These are phyloP conservation scores for Rhodotorula babjevae DNA, from an alignment of 768 basidiomycete species.

Conservation along the genomic window DNA sequence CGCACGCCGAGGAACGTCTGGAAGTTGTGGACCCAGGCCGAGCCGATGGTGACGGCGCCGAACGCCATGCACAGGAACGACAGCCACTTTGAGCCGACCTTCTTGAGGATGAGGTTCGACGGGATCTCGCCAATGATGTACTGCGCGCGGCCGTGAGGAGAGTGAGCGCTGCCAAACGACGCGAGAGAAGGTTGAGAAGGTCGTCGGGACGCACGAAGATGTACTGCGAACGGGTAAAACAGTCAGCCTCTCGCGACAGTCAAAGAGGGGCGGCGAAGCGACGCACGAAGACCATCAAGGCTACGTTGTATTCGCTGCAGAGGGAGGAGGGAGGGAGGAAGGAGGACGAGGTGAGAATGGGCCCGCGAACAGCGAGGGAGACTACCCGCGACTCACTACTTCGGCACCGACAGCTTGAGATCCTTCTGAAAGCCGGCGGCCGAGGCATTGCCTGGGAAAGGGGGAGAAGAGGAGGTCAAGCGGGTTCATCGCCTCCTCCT, in stretches of 20 bases:
- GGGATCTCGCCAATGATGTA: too few relatives aligned
- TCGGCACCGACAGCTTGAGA: background rate
- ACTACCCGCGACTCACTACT: too few relatives aligned
- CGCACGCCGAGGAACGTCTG: constrained; percentile 25
- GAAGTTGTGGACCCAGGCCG: constrained; percentile 25
- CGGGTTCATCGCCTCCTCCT: too few relatives aligned
- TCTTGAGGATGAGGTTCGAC: constrained; percentile 34
- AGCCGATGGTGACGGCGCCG: constrained; percentile 23
- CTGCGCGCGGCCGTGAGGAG: too few relatives aligned
- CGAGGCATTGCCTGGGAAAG: constrained; percentile 14
- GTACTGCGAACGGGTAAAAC: background rate
- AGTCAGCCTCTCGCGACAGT: too few relatives aligned
- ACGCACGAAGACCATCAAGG: background rate
- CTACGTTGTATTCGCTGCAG: constrained; percentile 7
- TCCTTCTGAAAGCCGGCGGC: constrained; percentile 21
- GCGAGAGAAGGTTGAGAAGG: too few relatives aligned
- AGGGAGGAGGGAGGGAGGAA: background rate
- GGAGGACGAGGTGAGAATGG: background rate
- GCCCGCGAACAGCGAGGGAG: too few relatives aligned
- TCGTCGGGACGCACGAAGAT: background rate
- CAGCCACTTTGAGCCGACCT: constrained; percentile 27
- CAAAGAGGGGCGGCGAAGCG: too few relatives aligned
- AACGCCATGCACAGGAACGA: constrained; percentile 19
- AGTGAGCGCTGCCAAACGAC: too few relatives aligned
- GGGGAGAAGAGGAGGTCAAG: too few relatives aligned